Conservation (phyloP, 257 asterid genomes). For the Cordia subcordata region DNA sequence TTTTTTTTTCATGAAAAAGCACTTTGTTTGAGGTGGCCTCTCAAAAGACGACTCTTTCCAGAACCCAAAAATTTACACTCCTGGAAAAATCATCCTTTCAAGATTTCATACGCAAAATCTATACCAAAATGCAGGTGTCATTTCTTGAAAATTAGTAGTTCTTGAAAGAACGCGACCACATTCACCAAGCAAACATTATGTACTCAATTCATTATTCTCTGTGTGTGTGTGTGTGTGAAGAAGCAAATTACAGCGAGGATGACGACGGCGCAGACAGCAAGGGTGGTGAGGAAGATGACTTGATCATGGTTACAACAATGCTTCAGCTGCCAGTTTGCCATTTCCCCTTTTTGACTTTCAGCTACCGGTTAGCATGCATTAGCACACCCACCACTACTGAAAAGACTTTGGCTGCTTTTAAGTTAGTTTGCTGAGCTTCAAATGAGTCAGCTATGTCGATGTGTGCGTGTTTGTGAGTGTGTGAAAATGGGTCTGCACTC, state of each 20-base stretch:
- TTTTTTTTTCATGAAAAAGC: no score
- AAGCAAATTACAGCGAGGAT: slow-evolving; percentile 33
- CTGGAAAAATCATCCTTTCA: no score
- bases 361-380: no score
- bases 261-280: slow-evolving; percentile 39
- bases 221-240: background rate
- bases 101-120: no score
- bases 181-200: background rate
- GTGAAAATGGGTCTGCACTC: no score
- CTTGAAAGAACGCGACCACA: background rate
- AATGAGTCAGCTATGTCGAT: no score
- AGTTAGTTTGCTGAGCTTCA: background rate
- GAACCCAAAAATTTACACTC: no score
- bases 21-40: no score
- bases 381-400: background rate
- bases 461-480: no score
- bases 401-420: no score
- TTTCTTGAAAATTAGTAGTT: no score
- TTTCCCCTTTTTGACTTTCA: slow-evolving; percentile 4
- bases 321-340: slow-evolving; percentile 46
- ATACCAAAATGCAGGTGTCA: background rate
- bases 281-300: slow-evolving; percentile 35
- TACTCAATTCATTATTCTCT: background rate
- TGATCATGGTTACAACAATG: slow-evolving; percentile 50
- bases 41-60: no score